Conservation (phyloP, 441 rosid genomes). For the Pelargonium australe region DNA sequence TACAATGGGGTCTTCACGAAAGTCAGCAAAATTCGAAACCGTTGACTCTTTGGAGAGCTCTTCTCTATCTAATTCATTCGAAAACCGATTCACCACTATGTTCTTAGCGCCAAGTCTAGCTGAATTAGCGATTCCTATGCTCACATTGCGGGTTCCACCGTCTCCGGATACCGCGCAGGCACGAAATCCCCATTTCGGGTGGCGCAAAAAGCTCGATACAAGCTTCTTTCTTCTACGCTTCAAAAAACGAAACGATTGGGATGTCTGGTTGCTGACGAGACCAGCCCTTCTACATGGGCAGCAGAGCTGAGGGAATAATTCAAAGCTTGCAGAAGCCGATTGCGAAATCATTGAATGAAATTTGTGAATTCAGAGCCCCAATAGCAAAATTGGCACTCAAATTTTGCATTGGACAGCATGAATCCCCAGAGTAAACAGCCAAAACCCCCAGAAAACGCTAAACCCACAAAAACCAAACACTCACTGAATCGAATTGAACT, state of each 20-base stretch:
- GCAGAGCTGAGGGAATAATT: constrained; percentile 25
- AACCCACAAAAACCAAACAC: neutral
- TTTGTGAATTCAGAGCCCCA: constrained; percentile 23
- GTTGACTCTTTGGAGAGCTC: constrained; percentile 19
- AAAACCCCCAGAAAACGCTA: too few relatives aligned
- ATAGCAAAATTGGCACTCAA: constrained; percentile 11
- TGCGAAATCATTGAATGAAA: constrained; percentile 45
- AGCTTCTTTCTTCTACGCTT: constrained; percentile 24
- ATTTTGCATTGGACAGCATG: constrained; percentile 26
- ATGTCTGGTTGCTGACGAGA: constrained; percentile 16
- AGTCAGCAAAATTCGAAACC: constrained; percentile 49
- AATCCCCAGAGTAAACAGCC: neutral
- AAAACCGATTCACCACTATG: constrained; percentile 36
- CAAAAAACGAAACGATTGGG: constrained; percentile 21
- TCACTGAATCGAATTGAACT: neutral
- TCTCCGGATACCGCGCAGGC: constrained; percentile 32
- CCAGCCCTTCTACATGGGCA: constrained; percentile 39
- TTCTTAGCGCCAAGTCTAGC: constrained; percentile 30
- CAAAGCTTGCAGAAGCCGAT: constrained; percentile 37
- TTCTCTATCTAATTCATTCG: constrained; percentile 41
- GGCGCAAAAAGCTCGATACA: constrained; percentile 8
- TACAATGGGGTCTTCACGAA: constrained; percentile 76
- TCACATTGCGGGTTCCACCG: constrained; percentile 16
- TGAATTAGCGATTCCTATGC: constrained; percentile 27
- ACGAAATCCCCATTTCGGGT: constrained; percentile 28